phyloP scores from a whole-genome alignment of 1,284 basidiomycete genomes.

The Ustilago xerochloae region DNA sequence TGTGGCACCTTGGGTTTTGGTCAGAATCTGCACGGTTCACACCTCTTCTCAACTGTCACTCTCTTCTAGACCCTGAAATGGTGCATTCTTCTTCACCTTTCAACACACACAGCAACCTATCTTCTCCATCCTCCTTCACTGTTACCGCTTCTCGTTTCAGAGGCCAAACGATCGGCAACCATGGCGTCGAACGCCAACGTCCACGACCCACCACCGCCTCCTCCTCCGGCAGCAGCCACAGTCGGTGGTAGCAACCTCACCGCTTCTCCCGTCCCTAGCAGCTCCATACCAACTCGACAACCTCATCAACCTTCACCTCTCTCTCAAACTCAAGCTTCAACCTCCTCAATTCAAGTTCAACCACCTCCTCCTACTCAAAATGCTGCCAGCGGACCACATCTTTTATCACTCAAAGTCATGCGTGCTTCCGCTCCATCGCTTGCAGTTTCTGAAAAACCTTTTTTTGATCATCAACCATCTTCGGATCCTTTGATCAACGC shows the following conservation, averaged over 20 bases:
- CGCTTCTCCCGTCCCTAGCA: not conserved
- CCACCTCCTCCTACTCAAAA: not conserved
- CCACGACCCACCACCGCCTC: too few species aligned
- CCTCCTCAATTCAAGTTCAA: not conserved
- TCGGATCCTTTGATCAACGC: not conserved
- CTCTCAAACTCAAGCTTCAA: not conserved
- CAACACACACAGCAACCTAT: not conserved
- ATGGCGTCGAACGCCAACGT: not conserved
- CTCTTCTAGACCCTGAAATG: not conserved
- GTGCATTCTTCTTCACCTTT: not conserved
- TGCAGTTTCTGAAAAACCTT: conserved; percentile 35
- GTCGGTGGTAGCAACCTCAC: not conserved
- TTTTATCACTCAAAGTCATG: conserved; percentile 61
- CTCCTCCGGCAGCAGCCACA: not conserved
- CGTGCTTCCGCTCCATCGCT: conserved; percentile 49
- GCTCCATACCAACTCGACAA: not conserved
- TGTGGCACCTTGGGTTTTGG: too few species aligned
- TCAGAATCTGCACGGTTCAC: conserved; percentile 17
- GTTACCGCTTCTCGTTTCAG: too few species aligned
- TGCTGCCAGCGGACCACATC: conserved; percentile 40
- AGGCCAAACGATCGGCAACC: not conserved
- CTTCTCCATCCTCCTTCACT: not conserved
- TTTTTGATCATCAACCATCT: conserved; percentile 18
- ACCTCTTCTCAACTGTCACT: not conserved
- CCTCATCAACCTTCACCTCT: not conserved